phyloP scores from a whole-genome alignment of 1,139 yeast genomes.

The Diutina pseudorugosa region DNA sequence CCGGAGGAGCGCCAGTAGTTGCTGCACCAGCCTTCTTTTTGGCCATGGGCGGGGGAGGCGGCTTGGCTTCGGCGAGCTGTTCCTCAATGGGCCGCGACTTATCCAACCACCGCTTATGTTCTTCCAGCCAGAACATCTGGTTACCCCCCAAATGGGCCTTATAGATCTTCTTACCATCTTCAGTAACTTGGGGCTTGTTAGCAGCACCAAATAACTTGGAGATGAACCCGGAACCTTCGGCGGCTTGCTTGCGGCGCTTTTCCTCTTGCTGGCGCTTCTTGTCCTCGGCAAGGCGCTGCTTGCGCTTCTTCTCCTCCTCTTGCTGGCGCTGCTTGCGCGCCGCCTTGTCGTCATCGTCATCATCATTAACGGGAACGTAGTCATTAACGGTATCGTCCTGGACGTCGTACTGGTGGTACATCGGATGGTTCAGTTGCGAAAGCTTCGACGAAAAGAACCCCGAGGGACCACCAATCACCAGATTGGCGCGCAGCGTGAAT shows the following conservation, averaged over 20 bases:
- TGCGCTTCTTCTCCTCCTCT: conserved; percentile 8
- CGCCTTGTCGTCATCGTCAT: conserved; percentile 30
- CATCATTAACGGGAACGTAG: conserved; percentile 33
- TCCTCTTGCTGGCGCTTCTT: conserved; percentile 8
- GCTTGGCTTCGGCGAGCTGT: conserved; percentile 42
- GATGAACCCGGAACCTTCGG: conserved; percentile 6
- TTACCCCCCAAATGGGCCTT: not conserved
- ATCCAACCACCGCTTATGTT: conserved; percentile 79
- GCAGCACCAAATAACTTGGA: conserved; percentile 5
- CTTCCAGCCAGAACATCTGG: conserved; percentile 34
- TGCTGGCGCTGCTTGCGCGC: conserved; percentile 7
- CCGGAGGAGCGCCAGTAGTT: not conserved
- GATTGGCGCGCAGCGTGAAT: conserved; percentile 32
- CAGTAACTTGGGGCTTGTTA: conserved; percentile 2
- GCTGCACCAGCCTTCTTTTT: conserved; percentile 22
- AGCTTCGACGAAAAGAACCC: conserved; percentile 25
- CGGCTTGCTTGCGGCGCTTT: conserved; percentile 5
- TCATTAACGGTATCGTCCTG: conserved; percentile 35
- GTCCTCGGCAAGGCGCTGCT: conserved; percentile 9
- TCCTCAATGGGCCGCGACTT: conserved; percentile 61
- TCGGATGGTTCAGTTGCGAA: conserved; percentile 34
- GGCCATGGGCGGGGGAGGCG: conserved; percentile 60
- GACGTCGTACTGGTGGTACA: conserved; percentile 37
- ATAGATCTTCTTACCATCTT: not conserved
- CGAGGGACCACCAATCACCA: conserved; percentile 25